phyloP scores from a whole-genome alignment of 768 basidiomycete genomes.

The Serpula lacrymans region DNA sequence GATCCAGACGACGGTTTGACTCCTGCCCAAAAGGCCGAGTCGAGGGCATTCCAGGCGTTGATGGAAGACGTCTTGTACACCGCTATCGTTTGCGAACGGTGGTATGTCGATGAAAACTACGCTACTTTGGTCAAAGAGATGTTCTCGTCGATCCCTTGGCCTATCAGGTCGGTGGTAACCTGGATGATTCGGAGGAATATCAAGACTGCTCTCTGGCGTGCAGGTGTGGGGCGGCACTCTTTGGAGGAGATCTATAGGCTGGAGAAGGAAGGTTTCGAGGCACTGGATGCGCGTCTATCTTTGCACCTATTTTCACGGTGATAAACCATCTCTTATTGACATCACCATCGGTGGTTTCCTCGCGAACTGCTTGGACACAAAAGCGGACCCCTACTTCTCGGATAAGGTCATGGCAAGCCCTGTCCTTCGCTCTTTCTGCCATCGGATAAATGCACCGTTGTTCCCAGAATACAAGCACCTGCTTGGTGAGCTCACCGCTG shows the following conservation, averaged over 20 bases:
- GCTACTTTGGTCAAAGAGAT: constrained; percentile 9
- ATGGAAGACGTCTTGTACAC: constrained; percentile 28
- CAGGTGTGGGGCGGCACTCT: constrained; percentile 30
- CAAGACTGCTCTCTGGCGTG: constrained; percentile 12
- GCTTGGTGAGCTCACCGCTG: constrained; percentile 10
- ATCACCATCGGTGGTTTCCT: constrained; percentile 27
- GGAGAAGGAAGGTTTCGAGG: constrained; percentile 27
- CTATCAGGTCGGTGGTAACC: constrained; percentile 17
- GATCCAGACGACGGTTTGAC: constrained; percentile 28
- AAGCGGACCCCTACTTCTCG: constrained; percentile 24
- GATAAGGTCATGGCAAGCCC: constrained; percentile 17
- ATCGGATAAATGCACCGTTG: constrained; percentile 19
- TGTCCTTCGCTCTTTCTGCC: constrained; percentile 16
- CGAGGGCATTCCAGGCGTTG: constrained; percentile 31
- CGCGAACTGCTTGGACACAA: constrained; percentile 21
- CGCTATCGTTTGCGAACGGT: constrained; percentile 27
- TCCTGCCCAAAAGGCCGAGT: constrained; percentile 25
- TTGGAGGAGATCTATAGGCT: constrained; percentile 27
- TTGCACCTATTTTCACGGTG: constrained; percentile 23
- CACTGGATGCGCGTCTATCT: constrained; percentile 24
- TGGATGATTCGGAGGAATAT: constrained; percentile 21
- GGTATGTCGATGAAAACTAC: constrained; percentile 26
- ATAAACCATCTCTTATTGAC: constrained; percentile 25
- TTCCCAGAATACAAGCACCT: constrained; percentile 26
- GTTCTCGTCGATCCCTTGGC: constrained; percentile 14